Base-by-base conservation (phyloP, 306 rosid genomes). In the Prunus padus region DNA sequence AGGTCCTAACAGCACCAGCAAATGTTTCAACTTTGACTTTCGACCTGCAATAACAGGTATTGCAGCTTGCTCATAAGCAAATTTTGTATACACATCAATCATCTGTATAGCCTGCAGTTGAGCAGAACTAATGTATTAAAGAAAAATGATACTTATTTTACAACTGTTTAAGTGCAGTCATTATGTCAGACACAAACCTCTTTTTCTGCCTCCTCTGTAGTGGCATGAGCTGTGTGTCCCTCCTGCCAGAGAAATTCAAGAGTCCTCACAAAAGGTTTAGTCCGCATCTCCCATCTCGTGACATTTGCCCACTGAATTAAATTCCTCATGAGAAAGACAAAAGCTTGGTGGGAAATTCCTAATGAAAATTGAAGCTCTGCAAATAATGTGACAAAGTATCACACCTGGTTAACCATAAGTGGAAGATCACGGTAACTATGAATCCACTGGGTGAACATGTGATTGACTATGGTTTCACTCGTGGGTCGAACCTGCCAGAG, bases 231-330 rank as follows among this genome's bases (percentile, higher is more conserved):
- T 23, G 97, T 90, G 76, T 92, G 97, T 9, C 97, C 99, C 85
- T 92, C 97, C 83, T 88, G 99, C 97, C 97, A 89, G 25, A 95
- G 97, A 89, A 89, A 90, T 47, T 92, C 98, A 73, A 95, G 96
- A 60, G 97, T 95, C 87, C 97, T 88, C 30, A 90, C 83, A 77
- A 95, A 95, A 52, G 97, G 99, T 76, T 95, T 92, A 1, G 96
- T 92, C 74, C 92, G 96, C 93, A 89, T 88, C 91, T 90, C 97
- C 97, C 97, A 95, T 83, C 97, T 90, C 8, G 92, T 92, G 77
- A 92, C 99, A 72, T 95, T 92, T 44, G 90, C 97, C 97, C 97
- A 89, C 99, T 95, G 77, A 76, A 55, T 50, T 73, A 79, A 72
- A 81, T 76, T 67, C 72, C 74, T 72, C 76, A 69, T 18, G 61